Evolutionary conservation across 1,284 basidiomycete genomes (phyloP).

Genomic region (Singerocomus inundabilis): DNA sequence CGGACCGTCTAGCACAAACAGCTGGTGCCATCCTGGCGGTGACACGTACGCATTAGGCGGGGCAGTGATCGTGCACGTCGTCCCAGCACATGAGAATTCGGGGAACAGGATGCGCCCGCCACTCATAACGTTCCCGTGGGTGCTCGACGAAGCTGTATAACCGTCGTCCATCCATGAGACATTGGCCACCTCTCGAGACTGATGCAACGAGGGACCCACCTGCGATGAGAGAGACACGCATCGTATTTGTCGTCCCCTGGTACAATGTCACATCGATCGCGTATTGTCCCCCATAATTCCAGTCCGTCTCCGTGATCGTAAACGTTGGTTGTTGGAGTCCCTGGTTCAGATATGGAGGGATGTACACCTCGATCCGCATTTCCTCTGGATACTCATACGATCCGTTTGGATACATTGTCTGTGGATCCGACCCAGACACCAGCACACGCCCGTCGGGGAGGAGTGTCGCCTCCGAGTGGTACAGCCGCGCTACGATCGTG

Average conservation of each 20-base stretch:
- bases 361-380: conserved; percentile 72
- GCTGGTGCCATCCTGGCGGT: conserved; percentile 74
- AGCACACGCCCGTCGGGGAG: conserved; percentile 69
- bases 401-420: conserved; percentile 45
- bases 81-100: conserved; percentile 58
- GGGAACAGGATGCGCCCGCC: conserved; percentile 70
- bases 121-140: conserved; percentile 72
- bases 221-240: conserved; percentile 63
- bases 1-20: conserved; percentile 71
- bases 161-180: too few species aligned
- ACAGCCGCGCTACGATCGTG: conserved; percentile 77
- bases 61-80: conserved; percentile 61
- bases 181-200: too few species aligned
- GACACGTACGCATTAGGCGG: conserved; percentile 66
- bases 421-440: conserved; percentile 72
- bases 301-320: conserved; percentile 56
- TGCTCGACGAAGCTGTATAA: conserved; percentile 61
- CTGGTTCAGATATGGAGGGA: conserved; percentile 67
- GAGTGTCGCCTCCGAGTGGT: conserved; percentile 74
- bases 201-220: too few species aligned
- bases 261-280: conserved; percentile 52
- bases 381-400: conserved; percentile 75
- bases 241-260: conserved; percentile 53
- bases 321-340: conserved; percentile 59
- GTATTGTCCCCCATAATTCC: conserved; percentile 52